Base-by-base conservation (phyloP, 2,329 filamentous ascomycete species). In the Sporothrix phasma region DNA sequence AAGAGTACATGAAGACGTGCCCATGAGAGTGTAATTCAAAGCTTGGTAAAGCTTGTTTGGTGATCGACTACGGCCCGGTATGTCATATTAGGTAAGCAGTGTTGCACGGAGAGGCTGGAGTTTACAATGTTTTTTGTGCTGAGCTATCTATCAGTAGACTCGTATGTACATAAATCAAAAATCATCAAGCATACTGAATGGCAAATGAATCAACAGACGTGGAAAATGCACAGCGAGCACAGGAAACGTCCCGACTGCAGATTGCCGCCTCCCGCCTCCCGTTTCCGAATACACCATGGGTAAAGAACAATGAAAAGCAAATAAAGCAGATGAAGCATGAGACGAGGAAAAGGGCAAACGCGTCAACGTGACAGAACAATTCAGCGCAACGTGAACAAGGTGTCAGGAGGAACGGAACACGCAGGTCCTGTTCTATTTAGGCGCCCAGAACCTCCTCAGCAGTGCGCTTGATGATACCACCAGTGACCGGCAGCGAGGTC, bases 381-480 rank as follows among this genome's bases (percentile, higher is more conserved):
- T n/a, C n/a, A 37, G 24, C 19, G 22, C 5, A 41, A 8, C 24
- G 43, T 13, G 4, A 39, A 15, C 15, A 39, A 61, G 47, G 31
- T 15, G 15, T 7, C 19, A 39, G 31, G 26, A n/a, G 17, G 45
- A 24, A 61, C 10, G 17, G 13, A 64, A 39, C 49, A 26, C 17
- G 7, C 17, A 34, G 17, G 46, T 13, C 17, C 15, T 59, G 26
- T 15, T n/a, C 22, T 15, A n/a, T 11, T 58, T 65, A 62, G 17
- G 43, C 49, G 43, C 64, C 59, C n/a, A 64, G 63, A 11, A 64
- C 63, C 58, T 64, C 63, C 47, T 37, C 34, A 13, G 88, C 88
- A n/a, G 86, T 86, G 62, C 87, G 87, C 80, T 93, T 94, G 69
- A 96, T 83, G 70, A 97, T 96, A 74, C 93, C 93, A 73, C 93